Base-by-base conservation (phyloP, 2,329 filamentous ascomycete genomes). In the Penicillium crustosum region DNA sequence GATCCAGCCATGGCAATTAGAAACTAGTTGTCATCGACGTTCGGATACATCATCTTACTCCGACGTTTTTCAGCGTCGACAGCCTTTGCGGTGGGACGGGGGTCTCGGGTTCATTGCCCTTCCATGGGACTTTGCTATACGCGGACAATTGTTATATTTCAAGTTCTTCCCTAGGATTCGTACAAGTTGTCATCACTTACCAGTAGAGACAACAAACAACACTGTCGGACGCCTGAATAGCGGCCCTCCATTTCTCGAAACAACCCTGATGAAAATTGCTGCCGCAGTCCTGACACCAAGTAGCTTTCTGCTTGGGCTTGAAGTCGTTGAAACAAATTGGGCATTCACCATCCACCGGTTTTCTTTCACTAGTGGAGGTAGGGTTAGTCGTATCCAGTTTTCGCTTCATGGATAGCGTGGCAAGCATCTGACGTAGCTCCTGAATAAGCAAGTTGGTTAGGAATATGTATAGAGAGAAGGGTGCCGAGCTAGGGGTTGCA, bases 221-320 rank as follows among this genome's bases (percentile, higher is more conserved):
- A 19, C 21, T 17, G 10, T 70, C 67, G 21, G 66, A 67, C 1
- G 66, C 60, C 1, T 66, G 66, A 35, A 72, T 68, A 13, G 69
- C 75, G 13, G 70, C 68, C 12, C 72, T 74, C 84, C 84, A 86
- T 59, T 80, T 76, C 54, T 81, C 70, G 68, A 86, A 86, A 63
- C 84, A 86, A 1, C 70, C 66, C 58, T 80, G 79, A 68, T 86
- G 84, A n/a, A 86, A 73, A 64, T 87, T 87, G 70, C 87, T 86
- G 19, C 85, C 85, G 63, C 86, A 88, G 3, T 81, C 77, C 65
- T 81, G 81, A 71, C 86, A 88, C 78, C 83, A 88, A 10, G 84
- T 72, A 7, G 81, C 78, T 5, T 80, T 74, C 12, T 76, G 76
- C 3, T 68, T 68, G 1, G 77, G 68, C 27, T 81, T 75, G 52